phyloP scores from a whole-genome alignment of 1,139 yeast genomes.

The Taphrina confusa region DNA sequence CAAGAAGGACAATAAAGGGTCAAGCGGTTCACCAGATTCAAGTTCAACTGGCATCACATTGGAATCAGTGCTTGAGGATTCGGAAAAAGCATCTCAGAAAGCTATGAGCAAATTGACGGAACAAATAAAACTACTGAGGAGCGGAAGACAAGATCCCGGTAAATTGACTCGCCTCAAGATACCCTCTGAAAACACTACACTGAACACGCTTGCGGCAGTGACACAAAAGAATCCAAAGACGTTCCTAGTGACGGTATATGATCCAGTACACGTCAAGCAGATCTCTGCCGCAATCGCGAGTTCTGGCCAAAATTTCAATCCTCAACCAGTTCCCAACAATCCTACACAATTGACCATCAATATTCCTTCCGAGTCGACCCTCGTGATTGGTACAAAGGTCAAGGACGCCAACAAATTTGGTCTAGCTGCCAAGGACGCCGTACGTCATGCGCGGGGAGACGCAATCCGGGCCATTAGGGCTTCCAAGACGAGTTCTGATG shows the following conservation, averaged over 20 bases:
- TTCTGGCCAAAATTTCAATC: conserved; percentile 19
- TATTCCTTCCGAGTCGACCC: conserved; percentile 9
- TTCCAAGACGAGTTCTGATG: neutral
- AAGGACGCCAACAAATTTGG: neutral
- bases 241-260: conserved; percentile 28
- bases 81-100: neutral
- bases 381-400: neutral
- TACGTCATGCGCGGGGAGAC: conserved; percentile 14
- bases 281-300: conserved; percentile 25
- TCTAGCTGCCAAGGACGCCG: neutral
- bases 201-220: conserved; percentile 15
- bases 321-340: conserved; percentile 27
- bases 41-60: neutral
- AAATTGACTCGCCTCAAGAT: conserved; percentile 3
- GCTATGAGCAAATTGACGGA: neutral
- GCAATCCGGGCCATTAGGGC: conserved; percentile 9
- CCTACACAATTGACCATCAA: conserved; percentile 14
- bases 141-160: conserved; percentile 10
- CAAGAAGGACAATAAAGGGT: neutral
- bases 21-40: neutral
- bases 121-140: neutral
- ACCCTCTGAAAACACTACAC: conserved; percentile 1
- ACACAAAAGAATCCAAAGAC: conserved; percentile 14
- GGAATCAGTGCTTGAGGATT: neutral
- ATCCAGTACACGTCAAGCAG: conserved; percentile 26